These are phyloP conservation scores for Serendipita sp. DNA, from an alignment of 1,284 basidiomycete species.

Conservation along the genomic window DNA sequence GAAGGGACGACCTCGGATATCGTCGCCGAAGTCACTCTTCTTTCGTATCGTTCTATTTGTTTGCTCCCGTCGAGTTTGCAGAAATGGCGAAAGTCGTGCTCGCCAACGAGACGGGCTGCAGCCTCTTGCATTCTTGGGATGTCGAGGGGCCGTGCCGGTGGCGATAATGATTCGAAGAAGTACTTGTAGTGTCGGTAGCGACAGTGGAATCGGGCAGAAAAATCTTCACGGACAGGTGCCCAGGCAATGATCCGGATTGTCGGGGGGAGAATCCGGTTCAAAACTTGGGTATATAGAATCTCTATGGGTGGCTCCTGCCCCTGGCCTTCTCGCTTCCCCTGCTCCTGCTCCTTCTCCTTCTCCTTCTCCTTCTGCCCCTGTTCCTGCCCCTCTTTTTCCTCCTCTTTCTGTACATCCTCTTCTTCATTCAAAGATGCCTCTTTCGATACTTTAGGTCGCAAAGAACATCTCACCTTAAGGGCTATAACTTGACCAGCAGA, in stretches of 20 bases:
- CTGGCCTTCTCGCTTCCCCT: neutral
- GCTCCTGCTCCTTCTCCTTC: neutral
- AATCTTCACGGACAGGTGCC: constrained; percentile 72
- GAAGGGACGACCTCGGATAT: constrained; percentile 30
- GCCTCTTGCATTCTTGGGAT: constrained; percentile 66
- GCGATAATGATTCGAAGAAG: constrained; percentile 47
- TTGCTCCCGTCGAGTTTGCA: constrained; percentile 92
- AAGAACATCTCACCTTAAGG: constrained; percentile 66
- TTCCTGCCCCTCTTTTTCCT: neutral
- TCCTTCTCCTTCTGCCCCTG: neutral
- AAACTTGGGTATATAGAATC: constrained; percentile 62
- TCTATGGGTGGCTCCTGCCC: constrained; percentile 29
- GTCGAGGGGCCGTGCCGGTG: constrained; percentile 40
- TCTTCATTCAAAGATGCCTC: neutral
- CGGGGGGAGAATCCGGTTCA: constrained; percentile 83
- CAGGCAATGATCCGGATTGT: constrained; percentile 89
- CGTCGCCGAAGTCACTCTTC: constrained; percentile 51
- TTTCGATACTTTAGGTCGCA: constrained; percentile 11
- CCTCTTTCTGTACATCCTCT: neutral
- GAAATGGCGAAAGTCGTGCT: constrained; percentile 93
- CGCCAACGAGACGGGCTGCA: constrained; percentile 61
- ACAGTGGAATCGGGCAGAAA: constrained; percentile 86
- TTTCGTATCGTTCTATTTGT: constrained; percentile 70
- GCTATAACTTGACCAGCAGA: constrained; percentile 90
- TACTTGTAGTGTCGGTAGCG: constrained; percentile 92